Evolutionary conservation across 148 eudicot genomes (phyloP), one percentile per base, ranked within the genome.

Genomic region (Diospyros lotus): DNA sequence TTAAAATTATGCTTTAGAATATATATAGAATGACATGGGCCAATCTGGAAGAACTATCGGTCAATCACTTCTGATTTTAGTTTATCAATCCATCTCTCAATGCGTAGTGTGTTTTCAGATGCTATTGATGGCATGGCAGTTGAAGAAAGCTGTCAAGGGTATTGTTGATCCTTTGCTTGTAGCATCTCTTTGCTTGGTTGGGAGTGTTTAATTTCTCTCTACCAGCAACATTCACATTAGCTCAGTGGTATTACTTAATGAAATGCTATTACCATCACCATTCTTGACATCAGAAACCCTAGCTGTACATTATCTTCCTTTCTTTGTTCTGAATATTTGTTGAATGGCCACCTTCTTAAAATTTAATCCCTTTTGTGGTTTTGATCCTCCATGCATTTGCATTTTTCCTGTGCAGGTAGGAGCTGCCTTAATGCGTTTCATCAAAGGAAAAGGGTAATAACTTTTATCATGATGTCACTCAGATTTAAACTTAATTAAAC

Each of bases 361-460:
- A 74, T 38, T 74, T 6, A n/a, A 15, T 46, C 67, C 3, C 15
- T 41, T 52, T 28, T 55, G 18, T 9, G 46, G 40, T 39, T 61
- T 53, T 15, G 44, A 64, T 14, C 62, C 39, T 55, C 40, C 15
- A 10, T 41, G 48, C 43, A n/a, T 77, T 18, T 68, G 54, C 63
- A 61, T 71, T 40, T 75, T 70, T 76, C 46, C 18, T 58, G 74
- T 85, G 84, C 93, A 94, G 98, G 82, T 90, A 74, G 97, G 96
- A 72, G 75, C 86, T 56, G 84, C 96, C 72, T 82, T 92, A 77
- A 90, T 94, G 88, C 87, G 86, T 71, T 94, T 89, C 80, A 78
- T 94, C 76, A 87, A 74, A 84, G 96, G 90, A 69, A 87, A 87
- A 85, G 81, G 85, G 98, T 94, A 86, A 71, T 76, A 15, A 5